Evolutionary conservation across 2,329 filamentous ascomycete species (phyloP).

Genomic region (Phialophora chinensis): DNA sequence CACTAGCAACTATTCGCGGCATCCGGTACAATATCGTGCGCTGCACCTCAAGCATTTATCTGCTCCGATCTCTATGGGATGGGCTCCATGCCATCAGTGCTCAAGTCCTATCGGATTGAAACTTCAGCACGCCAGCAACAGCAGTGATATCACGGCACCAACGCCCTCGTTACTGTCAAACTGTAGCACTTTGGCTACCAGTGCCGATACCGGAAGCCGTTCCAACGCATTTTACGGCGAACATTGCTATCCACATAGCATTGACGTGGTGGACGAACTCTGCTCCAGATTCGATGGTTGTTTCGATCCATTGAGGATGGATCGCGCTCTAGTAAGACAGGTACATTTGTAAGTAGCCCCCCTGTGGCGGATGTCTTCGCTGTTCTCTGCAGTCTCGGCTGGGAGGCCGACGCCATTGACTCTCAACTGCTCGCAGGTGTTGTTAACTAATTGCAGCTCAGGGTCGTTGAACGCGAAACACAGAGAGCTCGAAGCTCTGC

Average conservation of each 20-base stretch:
- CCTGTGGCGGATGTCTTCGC: background rate
- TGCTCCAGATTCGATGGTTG: background rate
- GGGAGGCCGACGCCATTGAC: background rate
- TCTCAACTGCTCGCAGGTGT: background rate
- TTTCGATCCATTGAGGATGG: background rate
- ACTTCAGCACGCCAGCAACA: background rate
- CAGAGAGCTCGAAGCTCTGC: background rate
- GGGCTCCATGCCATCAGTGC: background rate
- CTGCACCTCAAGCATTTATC: background rate
- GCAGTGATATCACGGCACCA: background rate
- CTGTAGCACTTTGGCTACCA: background rate
- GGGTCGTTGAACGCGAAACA: background rate
- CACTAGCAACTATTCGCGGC: background rate
- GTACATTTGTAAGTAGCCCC: background rate
- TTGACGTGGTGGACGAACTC: background rate
- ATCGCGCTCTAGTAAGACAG: background rate
- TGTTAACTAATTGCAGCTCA: background rate
- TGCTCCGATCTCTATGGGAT: background rate
- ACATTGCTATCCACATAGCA: background rate
- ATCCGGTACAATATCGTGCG: background rate
- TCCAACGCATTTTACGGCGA: background rate
- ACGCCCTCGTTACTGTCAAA: background rate
- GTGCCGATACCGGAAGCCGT: background rate
- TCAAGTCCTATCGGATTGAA: background rate
- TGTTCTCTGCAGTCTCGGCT: background rate